Evolutionary conservation across 352 stramenopile species (phyloP), one percentile per base, ranked within the genome.

Genomic region (Phytophthora boehmeriae): DNA sequence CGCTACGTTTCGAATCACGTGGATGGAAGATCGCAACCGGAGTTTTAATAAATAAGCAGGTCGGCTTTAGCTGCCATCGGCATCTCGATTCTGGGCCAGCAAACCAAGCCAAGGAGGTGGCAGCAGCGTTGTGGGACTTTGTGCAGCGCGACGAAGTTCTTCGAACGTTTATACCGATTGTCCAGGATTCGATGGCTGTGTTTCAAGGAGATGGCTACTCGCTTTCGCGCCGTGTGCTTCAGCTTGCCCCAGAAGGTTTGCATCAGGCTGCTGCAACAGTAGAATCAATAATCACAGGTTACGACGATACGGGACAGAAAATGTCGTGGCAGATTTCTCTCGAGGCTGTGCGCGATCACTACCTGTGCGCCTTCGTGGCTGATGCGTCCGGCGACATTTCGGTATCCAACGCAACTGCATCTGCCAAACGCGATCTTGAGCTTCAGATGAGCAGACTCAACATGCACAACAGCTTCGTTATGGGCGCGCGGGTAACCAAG

Each of bases 71-170:
- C 16, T 83, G 76, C 10, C 60, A 72, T 42, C 78, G 79, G 0
- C 30, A 70, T 11, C 55, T 90, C 35, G 45, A 64, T 50, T 6
- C 20, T 27, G 39, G 50, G 3, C 11, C 50, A 4, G 52, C 23
- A 0, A 55, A 28, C 8, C 65, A 59, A 1, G 57, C 56, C 1
- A 68, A 69, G 19, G 59, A 75, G 6, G 66, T 89, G 8, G 80
- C 80, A 1, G 51, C 52, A 5, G 70, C 75, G 13, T 27, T 92
- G 13, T 90, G 80, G 80, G 63, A 61, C 13, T 79, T 73, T 5
- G 25, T 90, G 2, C 70, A 86, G 51, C 54, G 59, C 4, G 83
- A 92, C 35, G 80, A 90, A 58, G 72, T 92, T 6, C 58, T 89
- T 9, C 80, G 79, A 13, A 87, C 77, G 0, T 92, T 89, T 46